Evolutionary conservation across 805 yeast genomes (phyloP).

Genomic region (Hanseniaspora meyeri): DNA sequence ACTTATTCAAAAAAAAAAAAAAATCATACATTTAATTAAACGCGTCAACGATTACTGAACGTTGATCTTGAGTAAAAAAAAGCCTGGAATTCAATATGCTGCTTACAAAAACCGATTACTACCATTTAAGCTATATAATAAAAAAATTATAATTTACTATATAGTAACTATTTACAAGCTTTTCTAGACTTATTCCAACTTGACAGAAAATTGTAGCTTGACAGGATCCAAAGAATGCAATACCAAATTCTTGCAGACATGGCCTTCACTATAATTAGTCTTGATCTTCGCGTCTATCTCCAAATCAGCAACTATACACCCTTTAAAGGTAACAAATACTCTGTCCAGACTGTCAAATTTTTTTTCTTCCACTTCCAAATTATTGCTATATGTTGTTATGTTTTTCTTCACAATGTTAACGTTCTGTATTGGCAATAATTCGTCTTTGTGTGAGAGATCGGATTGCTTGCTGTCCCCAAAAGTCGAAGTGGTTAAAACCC

Average conservation of each 20-base stretch:
- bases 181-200: neutral
- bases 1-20: no score
- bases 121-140: no score
- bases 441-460: neutral
- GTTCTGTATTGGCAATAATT: neutral
- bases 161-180: neutral
- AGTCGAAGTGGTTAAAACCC: neutral
- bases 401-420: neutral
- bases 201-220: neutral
- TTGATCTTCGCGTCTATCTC: neutral
- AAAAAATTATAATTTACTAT: neutral
- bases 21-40: no score
- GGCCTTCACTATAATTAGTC: neutral
- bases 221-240: neutral
- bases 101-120: no score
- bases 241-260: neutral
- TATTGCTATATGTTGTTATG: neutral
- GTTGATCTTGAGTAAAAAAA: no score
- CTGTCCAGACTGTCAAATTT: neutral
- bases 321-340: neutral
- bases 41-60: neutral
- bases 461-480: neutral
- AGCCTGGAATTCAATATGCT: neutral
- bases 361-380: neutral
- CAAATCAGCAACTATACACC: neutral